These are phyloP conservation scores for Trametes polyzona DNA, from an alignment of 1,284 basidiomycete genomes.

Conservation along the genomic window DNA sequence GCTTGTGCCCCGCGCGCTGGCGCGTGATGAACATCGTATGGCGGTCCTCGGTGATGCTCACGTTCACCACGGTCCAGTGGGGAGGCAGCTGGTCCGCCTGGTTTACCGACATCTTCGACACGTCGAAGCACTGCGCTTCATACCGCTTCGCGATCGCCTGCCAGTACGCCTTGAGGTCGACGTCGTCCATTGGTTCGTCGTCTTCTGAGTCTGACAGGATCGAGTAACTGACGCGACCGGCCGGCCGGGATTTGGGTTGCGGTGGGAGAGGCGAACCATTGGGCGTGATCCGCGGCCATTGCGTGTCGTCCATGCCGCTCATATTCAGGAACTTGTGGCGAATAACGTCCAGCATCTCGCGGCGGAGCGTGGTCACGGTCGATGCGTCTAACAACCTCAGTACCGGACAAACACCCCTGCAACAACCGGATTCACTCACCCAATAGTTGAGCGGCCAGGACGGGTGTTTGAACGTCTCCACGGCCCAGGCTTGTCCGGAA, in stretches of 20 bases:
- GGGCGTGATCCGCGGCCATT: constrained; percentile 63
- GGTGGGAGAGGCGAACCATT: constrained; percentile 46
- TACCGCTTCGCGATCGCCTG: constrained; percentile 57
- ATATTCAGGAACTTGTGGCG: constrained; percentile 60
- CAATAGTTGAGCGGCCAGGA: constrained; percentile 64
- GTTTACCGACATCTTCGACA: constrained; percentile 41
- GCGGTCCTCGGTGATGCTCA: constrained; percentile 83
- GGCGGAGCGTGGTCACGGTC: constrained; percentile 75
- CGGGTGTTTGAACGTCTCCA: constrained; percentile 50
- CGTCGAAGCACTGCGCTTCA: constrained; percentile 47
- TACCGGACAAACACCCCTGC: not conserved
- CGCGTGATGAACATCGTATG: constrained; percentile 86
- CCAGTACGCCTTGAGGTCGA: constrained; percentile 62
- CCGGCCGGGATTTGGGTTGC: constrained; percentile 18
- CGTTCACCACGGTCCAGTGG: constrained; percentile 87
- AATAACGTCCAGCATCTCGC: constrained; percentile 79
- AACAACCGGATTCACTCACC: constrained; percentile 47
- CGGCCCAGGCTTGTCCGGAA: constrained; percentile 82
- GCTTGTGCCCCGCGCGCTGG: constrained; percentile 64
- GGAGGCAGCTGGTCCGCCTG: constrained; percentile 60
- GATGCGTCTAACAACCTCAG: constrained; percentile 57
- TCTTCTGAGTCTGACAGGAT: constrained; percentile 43
- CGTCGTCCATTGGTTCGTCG: constrained; percentile 39
- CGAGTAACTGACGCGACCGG: constrained; percentile 17
- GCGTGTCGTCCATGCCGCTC: constrained; percentile 56